Evolutionary conservation across 768 basidiomycete species (phyloP).

Genomic region (Lactarius akahatsu): DNA sequence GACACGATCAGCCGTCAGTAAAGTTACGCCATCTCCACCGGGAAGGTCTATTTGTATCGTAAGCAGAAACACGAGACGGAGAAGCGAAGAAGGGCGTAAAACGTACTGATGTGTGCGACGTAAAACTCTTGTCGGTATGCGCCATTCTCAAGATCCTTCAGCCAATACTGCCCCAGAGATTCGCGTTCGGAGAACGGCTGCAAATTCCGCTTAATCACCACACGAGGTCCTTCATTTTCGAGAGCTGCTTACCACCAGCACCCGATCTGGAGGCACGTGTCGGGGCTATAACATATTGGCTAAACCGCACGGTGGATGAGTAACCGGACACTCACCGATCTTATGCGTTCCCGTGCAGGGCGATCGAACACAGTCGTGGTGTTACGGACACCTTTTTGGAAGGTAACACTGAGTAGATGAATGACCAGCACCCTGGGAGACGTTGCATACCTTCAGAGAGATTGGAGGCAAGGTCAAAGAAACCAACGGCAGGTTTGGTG

Average conservation of each 20-base stretch:
- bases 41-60: conserved; percentile 54
- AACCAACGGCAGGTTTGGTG: conserved; percentile 95
- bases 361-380: conserved; percentile 98
- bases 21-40: conserved; percentile 74
- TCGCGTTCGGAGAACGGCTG: conserved; percentile 90
- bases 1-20: conserved; percentile 76
- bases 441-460: conserved; percentile 73
- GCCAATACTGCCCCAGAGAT: conserved; percentile 94
- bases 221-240: not conserved
- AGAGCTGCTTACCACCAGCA: conserved; percentile 64
- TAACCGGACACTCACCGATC: conserved; percentile 53
- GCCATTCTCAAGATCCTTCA: conserved; percentile 91
- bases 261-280: conserved; percentile 81
- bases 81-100: conserved; percentile 31
- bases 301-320: conserved; percentile 5
- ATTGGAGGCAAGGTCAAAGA: conserved; percentile 94
- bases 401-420: not conserved
- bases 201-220: conserved; percentile 3
- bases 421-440: conserved; percentile 10
- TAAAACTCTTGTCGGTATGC: conserved; percentile 81
- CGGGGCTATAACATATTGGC: conserved; percentile 57
- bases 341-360: conserved; percentile 80
- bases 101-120: conserved; percentile 84
- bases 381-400: conserved; percentile 79
- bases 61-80: not conserved